Evolutionary conservation across 1,284 basidiomycete species (phyloP).

Genomic region (Paramarasmius palmivorus): DNA sequence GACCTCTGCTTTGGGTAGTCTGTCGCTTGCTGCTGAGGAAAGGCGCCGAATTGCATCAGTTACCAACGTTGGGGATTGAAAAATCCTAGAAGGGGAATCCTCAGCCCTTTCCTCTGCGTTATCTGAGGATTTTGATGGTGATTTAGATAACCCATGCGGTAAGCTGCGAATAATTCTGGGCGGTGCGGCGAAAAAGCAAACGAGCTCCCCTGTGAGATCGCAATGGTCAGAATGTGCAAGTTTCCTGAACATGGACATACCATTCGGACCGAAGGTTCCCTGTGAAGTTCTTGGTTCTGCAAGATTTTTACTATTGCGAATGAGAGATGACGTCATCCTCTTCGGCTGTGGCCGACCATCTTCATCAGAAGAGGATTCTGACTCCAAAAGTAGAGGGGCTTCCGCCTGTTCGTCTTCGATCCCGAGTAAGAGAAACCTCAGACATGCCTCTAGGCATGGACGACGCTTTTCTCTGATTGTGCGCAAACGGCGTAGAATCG

Average conservation of each 20-base stretch:
- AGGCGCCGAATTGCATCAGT: slow-evolving; percentile 69
- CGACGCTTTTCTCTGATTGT: slow-evolving; percentile 67
- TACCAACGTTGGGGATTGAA: slow-evolving; percentile 64
- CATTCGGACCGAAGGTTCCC: slow-evolving; percentile 85
- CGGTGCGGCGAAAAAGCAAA: slow-evolving; percentile 82
- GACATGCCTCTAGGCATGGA: slow-evolving; percentile 82
- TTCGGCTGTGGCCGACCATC: slow-evolving; percentile 39
- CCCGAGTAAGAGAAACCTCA: slow-evolving; percentile 76
- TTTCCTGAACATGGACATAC: slow-evolving; percentile 37
- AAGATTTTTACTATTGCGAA: slow-evolving; percentile 72
- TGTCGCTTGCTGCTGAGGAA: slow-evolving; percentile 59
- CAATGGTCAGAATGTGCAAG: slow-evolving; percentile 1
- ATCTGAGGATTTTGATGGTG: slow-evolving; percentile 34
- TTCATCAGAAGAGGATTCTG: slow-evolving; percentile 54
- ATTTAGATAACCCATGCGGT: slow-evolving; percentile 48
- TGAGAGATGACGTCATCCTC: slow-evolving; percentile 50
- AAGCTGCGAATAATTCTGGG: slow-evolving; percentile 67
- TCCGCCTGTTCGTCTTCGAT: slow-evolving; percentile 52
- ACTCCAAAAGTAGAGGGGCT: slow-evolving; percentile 43
- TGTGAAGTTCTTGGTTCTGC: slow-evolving; percentile 81
- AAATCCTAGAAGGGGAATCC: slow-evolving; percentile 41
- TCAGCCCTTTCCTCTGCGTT: slow-evolving; percentile 18
- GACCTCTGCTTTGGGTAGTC: slow-evolving; percentile 35
- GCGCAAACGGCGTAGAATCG: slow-evolving; percentile 75
- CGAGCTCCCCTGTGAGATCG: slow-evolving; percentile 66